A percentile compares a stretch with the other conserved stretches of the same genome.
Conservation (phyloP, 805 yeast genomes). For the Yarrowia bubula region DNA sequence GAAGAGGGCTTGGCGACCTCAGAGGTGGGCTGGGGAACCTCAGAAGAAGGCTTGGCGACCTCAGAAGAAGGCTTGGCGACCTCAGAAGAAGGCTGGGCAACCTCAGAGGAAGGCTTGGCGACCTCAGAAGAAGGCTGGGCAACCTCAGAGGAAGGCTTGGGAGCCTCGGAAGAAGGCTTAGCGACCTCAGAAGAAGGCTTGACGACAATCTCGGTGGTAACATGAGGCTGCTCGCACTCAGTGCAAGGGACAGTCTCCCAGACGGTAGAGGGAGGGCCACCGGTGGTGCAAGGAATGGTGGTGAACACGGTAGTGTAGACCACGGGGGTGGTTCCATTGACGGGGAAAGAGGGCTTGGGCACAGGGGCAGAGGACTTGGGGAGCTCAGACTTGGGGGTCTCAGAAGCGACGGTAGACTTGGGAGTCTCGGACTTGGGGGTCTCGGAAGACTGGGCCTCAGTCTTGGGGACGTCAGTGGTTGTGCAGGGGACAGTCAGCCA, state of each 20-base stretch:
- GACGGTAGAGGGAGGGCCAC: conserved; percentile 16
- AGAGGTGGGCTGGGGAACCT: neutral
- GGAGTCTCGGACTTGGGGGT: neutral
- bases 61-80: neutral
- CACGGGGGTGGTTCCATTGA: neutral
- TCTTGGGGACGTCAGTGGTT: neutral
- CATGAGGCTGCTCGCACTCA: conserved; percentile 4
- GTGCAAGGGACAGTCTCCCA: conserved; percentile 9
- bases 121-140: neutral
- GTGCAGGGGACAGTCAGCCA: conserved; percentile 8
- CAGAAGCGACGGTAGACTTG: neutral
- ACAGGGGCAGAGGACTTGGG: neutral
- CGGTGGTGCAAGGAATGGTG: conserved; percentile 17
- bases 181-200: neutral
- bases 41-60: neutral
- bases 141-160: neutral
- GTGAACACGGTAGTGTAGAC: conserved; percentile 2
- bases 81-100: neutral
- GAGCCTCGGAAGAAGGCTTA: neutral
- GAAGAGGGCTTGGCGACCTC: neutral
- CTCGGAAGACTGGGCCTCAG: conserved; percentile 9
- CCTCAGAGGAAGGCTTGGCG: neutral
- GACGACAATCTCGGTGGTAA: neutral
- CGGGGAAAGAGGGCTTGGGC: neutral
- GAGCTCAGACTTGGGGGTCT: neutral